Base-by-base conservation (phyloP, 2,329 filamentous ascomycete genomes). In the Colletotrichum melonis region DNA sequence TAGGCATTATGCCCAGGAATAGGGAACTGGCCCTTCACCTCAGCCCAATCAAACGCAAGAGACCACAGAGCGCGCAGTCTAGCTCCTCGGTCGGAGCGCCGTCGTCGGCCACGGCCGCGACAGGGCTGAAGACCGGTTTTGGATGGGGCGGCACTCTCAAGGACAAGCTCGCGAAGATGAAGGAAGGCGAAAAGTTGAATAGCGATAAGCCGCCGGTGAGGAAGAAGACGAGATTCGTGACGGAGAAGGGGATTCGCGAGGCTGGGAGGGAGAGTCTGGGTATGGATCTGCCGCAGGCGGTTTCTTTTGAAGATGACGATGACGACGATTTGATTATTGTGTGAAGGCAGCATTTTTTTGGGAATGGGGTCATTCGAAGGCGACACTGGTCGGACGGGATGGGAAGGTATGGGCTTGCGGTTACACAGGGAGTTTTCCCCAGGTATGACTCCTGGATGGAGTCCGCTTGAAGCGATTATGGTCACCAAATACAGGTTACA, bases 141-240 rank as follows among this genome's bases (percentile, higher is more conserved):
- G 91, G 91, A 52, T 92, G 91, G 91, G 91, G 91, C 55, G 83
- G 84, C 9, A 82, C 81, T 42, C 80, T 92, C 8, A 85, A 82
- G 72, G 85, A 87, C 54, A 92, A 92, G 81, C 83, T 92, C 30
- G 81, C 87, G 4, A 85, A 87, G 74, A 92, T 92, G 91, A 91
- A 88, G 78, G 86, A 90, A 4, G 90, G 90, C 2, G 89, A 91
- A 80, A 88, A 84, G 75, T 56, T 75, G 63, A 69, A 64, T 49
- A 68, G 70, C 19, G 77, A 81, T 63, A 80, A 74, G 76, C 87
- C 79, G 78, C 90, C 89, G 0, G 87, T 90, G 38, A 86, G 89
- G 76, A 92, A 94, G 83, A 94, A 94, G 86, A 95, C 93, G 64
- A 87, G 93, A n/a, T 95, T 95, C 79, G 88, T 95, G 54, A 94